phyloP scores from a whole-genome alignment of 805 yeast genomes.

The Sungouiozyma ichnusensis region DNA sequence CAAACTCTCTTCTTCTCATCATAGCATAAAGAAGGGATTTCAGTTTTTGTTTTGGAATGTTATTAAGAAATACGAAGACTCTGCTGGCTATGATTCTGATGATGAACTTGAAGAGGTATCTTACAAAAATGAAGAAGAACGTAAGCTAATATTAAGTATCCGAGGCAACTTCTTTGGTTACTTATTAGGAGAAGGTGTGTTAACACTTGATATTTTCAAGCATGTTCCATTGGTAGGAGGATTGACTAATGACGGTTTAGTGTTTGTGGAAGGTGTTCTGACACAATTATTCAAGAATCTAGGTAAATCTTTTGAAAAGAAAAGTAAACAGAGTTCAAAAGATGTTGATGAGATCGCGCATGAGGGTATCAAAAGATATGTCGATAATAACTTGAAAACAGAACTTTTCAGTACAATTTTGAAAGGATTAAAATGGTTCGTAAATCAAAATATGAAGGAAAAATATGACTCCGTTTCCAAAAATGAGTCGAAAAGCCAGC shows the following conservation, averaged over 20 bases:
- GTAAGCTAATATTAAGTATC: slow-evolving; percentile 46
- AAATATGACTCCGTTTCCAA: slow-evolving; percentile 13
- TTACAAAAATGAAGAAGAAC: slow-evolving; percentile 40
- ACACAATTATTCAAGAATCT: slow-evolving; percentile 55
- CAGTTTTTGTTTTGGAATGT: slow-evolving; percentile 89
- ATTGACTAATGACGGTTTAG: slow-evolving; percentile 44
- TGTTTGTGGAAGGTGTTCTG: slow-evolving; percentile 66
- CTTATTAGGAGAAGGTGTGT: slow-evolving; percentile 59
- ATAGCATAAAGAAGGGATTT: slow-evolving; percentile 67
- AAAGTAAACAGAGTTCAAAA: slow-evolving; percentile 8
- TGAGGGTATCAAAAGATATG: slow-evolving; percentile 25
- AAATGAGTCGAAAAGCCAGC: slow-evolving; percentile 14
- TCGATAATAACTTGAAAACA: slow-evolving; percentile 17
- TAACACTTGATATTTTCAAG: slow-evolving; percentile 64
- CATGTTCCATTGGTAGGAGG: slow-evolving; percentile 65
- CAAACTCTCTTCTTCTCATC: slow-evolving; percentile 59
- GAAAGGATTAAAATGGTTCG: slow-evolving; percentile 28
- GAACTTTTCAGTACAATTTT: slow-evolving; percentile 21
- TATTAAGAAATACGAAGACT: slow-evolving; percentile 58
- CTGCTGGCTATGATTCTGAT: slow-evolving; percentile 28
- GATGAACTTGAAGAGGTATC: slow-evolving; percentile 21
- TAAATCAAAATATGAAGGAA: slow-evolving; percentile 19
- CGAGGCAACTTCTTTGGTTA: slow-evolving; percentile 75
- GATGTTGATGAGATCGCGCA: slow-evolving; percentile 1
- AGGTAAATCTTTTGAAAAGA: slow-evolving; percentile 51